Evolutionary conservation across 352 stramenopile genomes (phyloP).

Genomic region (Globisporangium irregulare): DNA sequence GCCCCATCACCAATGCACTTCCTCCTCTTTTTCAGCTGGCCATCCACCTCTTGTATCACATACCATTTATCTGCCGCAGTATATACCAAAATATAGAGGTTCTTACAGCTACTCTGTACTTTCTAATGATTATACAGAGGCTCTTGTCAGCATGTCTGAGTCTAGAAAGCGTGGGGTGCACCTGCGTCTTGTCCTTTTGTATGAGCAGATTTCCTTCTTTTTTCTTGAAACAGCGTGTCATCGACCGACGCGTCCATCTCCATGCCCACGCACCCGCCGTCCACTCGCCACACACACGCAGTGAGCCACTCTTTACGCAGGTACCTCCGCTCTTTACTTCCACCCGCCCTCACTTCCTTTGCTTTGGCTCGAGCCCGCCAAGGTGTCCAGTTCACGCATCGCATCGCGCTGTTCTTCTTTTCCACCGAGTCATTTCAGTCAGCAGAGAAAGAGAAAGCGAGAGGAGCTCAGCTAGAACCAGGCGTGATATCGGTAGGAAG

Average conservation of each 20-base stretch:
- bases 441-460: background rate
- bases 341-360: background rate
- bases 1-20: background rate
- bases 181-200: too few relatives aligned
- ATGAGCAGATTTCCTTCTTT: background rate
- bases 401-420: background rate
- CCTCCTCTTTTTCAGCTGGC: background rate
- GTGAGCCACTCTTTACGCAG: slow-evolving; percentile 7
- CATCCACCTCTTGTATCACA: background rate
- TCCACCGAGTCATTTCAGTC: background rate
- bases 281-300: background rate
- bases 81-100: too few relatives aligned
- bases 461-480: background rate
- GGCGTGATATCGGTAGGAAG: background rate
- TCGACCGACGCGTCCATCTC: background rate
- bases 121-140: too few relatives aligned
- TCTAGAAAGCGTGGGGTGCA: too few relatives aligned
- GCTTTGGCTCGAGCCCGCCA: too few relatives aligned
- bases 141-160: too few relatives aligned
- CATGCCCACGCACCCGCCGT: background rate
- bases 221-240: slow-evolving; percentile 9
- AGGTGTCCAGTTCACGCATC: slow-evolving; percentile 7
- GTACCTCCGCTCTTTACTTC: background rate
- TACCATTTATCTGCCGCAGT: background rate
- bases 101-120: too few relatives aligned